phyloP scores from a whole-genome alignment of 78 protist genomes.

The Chrysochromulina tobinii region DNA sequence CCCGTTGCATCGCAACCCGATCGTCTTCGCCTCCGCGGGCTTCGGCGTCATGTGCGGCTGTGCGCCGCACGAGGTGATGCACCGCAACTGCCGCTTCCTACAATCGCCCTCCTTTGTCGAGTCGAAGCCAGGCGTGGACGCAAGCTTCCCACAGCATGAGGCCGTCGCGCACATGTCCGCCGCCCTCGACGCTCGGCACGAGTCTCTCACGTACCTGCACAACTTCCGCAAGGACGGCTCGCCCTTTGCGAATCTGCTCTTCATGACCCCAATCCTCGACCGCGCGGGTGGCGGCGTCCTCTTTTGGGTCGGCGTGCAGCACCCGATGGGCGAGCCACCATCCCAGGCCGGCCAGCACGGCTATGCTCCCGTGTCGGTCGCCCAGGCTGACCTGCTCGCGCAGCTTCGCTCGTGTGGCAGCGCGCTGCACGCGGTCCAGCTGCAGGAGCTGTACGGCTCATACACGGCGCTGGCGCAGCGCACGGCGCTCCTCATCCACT shows the following conservation, averaged over 20 bases:
- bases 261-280: neutral
- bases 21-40: conserved; percentile 6
- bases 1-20: neutral
- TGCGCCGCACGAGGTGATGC: neutral
- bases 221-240: conserved; percentile 13
- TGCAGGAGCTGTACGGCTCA: neutral
- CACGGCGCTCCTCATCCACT: neutral
- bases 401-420: neutral
- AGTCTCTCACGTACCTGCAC: neutral
- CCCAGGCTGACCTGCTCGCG: neutral
- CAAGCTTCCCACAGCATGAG: neutral
- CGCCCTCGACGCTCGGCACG: neutral
- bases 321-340: neutral
- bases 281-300: neutral
- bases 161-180: neutral
- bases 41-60: conserved; percentile 6
- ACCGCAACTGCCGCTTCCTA: conserved; percentile 6
- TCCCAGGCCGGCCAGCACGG: neutral
- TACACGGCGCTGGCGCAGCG: neutral
- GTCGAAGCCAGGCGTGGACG: neutral
- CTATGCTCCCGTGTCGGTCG: no score
- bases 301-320: neutral
- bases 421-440: neutral
- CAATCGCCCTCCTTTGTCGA: neutral
- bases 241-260: neutral